Evolutionary conservation across 1,284 basidiomycete species (phyloP).

Genomic region (Takashimella koratensis): DNA sequence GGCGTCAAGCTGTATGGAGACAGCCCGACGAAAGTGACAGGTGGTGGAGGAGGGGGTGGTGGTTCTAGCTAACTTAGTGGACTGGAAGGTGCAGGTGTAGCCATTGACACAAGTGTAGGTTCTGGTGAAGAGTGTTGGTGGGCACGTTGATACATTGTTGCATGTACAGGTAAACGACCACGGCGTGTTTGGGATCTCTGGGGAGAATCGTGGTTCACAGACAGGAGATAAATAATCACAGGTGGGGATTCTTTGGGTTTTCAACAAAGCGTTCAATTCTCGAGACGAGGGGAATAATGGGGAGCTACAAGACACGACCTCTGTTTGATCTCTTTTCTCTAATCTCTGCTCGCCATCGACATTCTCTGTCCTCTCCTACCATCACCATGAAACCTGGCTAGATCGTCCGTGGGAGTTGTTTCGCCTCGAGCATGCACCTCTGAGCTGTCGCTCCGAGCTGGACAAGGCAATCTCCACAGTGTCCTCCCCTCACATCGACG

Average conservation of each 20-base stretch:
- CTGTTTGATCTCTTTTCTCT: too few relatives aligned
- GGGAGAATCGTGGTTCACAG: too few relatives aligned
- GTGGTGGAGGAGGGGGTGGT: neutral
- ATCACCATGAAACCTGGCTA: too few relatives aligned
- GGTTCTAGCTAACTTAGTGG: neutral
- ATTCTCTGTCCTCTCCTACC: too few relatives aligned
- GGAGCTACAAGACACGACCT: too few relatives aligned
- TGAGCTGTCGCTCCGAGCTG: conserved; percentile 26
- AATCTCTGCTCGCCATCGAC: too few relatives aligned
- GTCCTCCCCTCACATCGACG: conserved; percentile 26
- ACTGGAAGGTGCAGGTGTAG: neutral
- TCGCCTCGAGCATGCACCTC: conserved; percentile 23
- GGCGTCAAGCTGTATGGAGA: neutral
- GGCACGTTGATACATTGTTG: neutral
- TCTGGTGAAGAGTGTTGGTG: neutral
- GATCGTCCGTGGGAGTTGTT: conserved; percentile 22
- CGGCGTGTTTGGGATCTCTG: too few relatives aligned
- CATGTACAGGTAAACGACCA: neutral
- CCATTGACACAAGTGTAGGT: too few relatives aligned
- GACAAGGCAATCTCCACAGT: conserved; percentile 32
- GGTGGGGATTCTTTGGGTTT: too few relatives aligned
- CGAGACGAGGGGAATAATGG: too few relatives aligned
- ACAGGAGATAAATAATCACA: too few relatives aligned
- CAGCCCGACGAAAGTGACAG: neutral
- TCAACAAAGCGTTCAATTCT: too few relatives aligned